These are phyloP conservation scores for Sechiopsis laciniata DNA, from an alignment of 306 rosid species.

Conservation along the genomic window DNA sequence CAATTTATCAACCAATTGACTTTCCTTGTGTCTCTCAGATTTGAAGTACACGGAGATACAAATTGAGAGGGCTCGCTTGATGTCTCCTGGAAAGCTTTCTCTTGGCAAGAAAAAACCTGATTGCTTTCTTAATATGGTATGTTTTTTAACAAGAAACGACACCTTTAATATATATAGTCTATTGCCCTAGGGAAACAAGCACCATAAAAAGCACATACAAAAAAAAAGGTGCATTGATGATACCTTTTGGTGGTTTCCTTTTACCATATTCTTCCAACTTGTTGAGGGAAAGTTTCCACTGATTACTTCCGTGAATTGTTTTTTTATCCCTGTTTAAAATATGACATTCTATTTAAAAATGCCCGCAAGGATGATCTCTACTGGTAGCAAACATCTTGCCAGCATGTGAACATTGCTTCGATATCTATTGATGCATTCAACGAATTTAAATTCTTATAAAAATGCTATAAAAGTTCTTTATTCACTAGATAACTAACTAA, in stretches of 20 bases:
- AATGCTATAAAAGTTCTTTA: no score
- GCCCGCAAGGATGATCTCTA: no score
- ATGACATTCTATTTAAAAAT: neutral
- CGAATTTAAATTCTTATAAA: no score
- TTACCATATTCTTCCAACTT: neutral
- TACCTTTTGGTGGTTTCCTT: neutral
- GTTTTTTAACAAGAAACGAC: no score
- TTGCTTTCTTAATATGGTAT: conserved; percentile 82
- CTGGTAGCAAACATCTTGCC: no score
- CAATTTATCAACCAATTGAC: conserved; percentile 16
- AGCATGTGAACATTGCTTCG: no score
- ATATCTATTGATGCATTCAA: no score
- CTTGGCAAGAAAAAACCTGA: conserved; percentile 53
- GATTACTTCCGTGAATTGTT: neutral
- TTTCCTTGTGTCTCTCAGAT: conserved; percentile 43
- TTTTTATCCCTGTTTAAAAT: neutral
- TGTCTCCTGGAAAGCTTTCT: conserved; percentile 59
- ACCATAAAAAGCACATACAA: no score
- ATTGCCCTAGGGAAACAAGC: no score
- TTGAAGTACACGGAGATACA: conserved; percentile 37
- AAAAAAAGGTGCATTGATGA: no score
- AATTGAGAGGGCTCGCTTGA: conserved; percentile 61
- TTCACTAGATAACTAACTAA: neutral
- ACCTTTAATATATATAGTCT: no score
- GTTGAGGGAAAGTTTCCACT: neutral